Evolutionary conservation across 208 protist genomes (phyloP).

Genomic region (Histomonas meleagridis): DNA sequence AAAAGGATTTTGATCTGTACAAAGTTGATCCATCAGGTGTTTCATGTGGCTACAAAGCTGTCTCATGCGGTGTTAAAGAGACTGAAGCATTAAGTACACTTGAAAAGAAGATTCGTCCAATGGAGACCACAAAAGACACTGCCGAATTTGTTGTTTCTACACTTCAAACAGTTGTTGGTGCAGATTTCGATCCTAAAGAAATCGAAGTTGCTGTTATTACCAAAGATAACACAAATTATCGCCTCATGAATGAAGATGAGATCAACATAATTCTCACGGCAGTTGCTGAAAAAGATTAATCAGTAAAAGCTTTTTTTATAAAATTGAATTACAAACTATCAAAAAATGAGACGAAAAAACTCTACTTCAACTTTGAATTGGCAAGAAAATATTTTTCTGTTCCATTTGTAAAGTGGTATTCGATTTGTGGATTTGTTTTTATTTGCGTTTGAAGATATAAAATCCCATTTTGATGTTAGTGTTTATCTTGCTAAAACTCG

Average conservation of each 20-base stretch:
- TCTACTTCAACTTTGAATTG: too few relatives aligned
- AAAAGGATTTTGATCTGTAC: not conserved
- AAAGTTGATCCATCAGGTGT: slow-evolving; percentile 11
- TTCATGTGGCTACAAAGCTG: not conserved
- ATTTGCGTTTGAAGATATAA: too few relatives aligned
- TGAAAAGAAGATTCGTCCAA: not conserved
- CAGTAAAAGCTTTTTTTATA: not conserved
- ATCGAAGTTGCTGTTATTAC: not conserved
- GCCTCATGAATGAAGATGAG: not conserved
- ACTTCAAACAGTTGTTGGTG: not conserved
- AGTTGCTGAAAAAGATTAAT: slow-evolving; percentile 36
- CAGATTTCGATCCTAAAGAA: not conserved
- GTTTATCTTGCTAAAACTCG: too few relatives aligned
- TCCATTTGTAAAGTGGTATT: too few relatives aligned
- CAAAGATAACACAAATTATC: not conserved
- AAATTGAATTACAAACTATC: too few relatives aligned
- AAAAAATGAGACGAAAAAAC: too few relatives aligned
- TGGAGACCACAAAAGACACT: not conserved
- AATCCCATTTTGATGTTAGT: too few relatives aligned
- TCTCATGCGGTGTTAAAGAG: slow-evolving; percentile 19
- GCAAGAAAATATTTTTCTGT: too few relatives aligned
- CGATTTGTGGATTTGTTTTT: too few relatives aligned
- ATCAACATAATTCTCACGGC: not conserved
- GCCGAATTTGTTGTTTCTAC: slow-evolving; percentile 9
- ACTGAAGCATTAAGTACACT: not conserved